Evolutionary conservation across 148 eudicot genomes (phyloP), one percentile per base, ranked within the genome.

Genomic region (Rhododendron simsii): DNA sequence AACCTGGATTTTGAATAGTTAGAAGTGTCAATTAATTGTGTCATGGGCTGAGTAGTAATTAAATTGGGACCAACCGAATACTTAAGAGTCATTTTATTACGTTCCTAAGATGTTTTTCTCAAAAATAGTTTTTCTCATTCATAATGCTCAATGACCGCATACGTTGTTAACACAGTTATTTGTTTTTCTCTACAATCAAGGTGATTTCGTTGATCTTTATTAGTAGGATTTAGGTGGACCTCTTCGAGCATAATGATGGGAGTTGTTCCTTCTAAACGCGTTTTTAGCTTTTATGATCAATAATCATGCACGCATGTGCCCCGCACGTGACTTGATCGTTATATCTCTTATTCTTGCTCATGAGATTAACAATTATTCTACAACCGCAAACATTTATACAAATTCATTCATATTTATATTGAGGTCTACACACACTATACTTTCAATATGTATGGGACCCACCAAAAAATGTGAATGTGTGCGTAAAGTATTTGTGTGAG

Each of bases 391-490:
- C 1, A 5, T 0, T 41, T 41, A 7, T 7, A 41, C 45, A 41
- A 41, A 41, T 7, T 41, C 45, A 41, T 0, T 5, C 45, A 6
- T 7, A 41, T 41, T 41, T 6, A 41, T 0, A 41, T 41, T 6
- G 45, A 0, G 7, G 1, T 7, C 7, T 7, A 41, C 8, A 6
- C 7, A 5, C 1, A 39, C 5, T 41, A 41, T 41, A 41, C 1
- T 1, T 41, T 1, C 1, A 41, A 8, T 41, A 1, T 5, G 7
- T 41, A 0, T 41, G 1, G 0, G 1, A 6, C 1, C 45, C 8
- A 41, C 8, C 45, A 41, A 41, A 41, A 41, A 1, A 41, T 41
- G 7, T 41, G 7, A 6, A 0, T 41, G 45, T 41, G 1, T 6
- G 45, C 0, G 44, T 39, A 39, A 39, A 39, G 3, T 37, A 0